A percentile compares a stretch with the other conserved stretches of the same genome.
phyloP scores from a whole-genome alignment of 176 grass and related monocot genomes.

The Typha latifolia region DNA sequence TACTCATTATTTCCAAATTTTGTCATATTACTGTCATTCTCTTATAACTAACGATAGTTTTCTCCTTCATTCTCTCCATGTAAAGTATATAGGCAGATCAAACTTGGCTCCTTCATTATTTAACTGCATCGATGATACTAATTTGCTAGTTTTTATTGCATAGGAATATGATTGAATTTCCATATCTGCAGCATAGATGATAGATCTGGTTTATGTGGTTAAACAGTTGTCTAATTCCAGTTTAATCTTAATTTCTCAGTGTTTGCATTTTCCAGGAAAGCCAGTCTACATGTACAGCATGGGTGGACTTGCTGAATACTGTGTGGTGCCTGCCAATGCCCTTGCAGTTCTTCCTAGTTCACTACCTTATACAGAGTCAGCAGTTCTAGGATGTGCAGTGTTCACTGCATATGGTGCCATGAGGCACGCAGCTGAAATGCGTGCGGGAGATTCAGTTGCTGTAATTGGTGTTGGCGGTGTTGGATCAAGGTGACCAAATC shows the following conservation, averaged over 20 bases:
- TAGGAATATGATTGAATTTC: too few relatives aligned
- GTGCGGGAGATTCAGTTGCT: slow-evolving; percentile 82
- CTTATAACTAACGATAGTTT: too few relatives aligned
- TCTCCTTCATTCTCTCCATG: too few relatives aligned
- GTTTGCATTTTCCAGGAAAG: slow-evolving; percentile 40
- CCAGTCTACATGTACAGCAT: slow-evolving; percentile 98
- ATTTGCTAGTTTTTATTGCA: too few relatives aligned
- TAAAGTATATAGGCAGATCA: too few relatives aligned
- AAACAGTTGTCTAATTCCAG: too few relatives aligned
- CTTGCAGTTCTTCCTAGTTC: slow-evolving; percentile 67
- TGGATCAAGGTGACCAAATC: slow-evolving; percentile 57
- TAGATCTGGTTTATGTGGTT: too few relatives aligned
- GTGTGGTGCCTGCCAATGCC: slow-evolving; percentile 83
- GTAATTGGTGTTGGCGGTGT: slow-evolving; percentile 98
- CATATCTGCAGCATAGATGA: too few relatives aligned
- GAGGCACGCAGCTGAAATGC: slow-evolving; percentile 90
- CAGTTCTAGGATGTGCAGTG: slow-evolving; percentile 89
- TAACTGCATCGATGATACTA: too few relatives aligned
- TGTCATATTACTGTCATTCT: too few relatives aligned
- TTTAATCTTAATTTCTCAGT: too few relatives aligned
- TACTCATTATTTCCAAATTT: slow-evolving; percentile 16
- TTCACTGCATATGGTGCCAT: slow-evolving; percentile 94
- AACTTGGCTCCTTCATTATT: too few relatives aligned
- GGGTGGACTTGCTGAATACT: slow-evolving; percentile 93
- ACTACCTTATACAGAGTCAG: slow-evolving; percentile 79